A percentile compares a stretch with the other conserved stretches of the same genome.
phyloP scores from a whole-genome alignment of 2,329 filamentous ascomycete species.

The Stylonectria norvegica region DNA sequence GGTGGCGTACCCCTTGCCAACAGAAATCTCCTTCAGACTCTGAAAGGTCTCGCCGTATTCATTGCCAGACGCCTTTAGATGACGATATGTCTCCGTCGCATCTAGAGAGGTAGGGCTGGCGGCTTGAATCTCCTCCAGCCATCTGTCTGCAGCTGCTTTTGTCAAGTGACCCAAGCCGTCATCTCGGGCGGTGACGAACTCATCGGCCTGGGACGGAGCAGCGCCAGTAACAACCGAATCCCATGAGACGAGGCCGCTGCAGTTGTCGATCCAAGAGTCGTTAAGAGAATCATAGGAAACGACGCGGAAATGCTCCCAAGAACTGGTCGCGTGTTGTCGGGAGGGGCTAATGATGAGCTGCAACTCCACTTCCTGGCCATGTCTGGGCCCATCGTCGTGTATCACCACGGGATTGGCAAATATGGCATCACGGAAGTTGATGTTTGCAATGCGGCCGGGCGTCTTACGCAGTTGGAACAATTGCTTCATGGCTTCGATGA shows the following conservation, averaged over 20 bases:
- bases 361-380: slow-evolving; percentile 3
- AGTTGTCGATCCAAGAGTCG: background rate
- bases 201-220: background rate
- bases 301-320: slow-evolving; percentile 5
- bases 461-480: slow-evolving; percentile 2
- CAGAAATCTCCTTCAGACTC: slow-evolving; percentile 1
- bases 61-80: background rate
- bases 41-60: slow-evolving; percentile 2
- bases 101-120: background rate
- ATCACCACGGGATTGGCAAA: slow-evolving; percentile 9
- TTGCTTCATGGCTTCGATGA: slow-evolving; percentile 11
- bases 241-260: background rate
- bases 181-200: background rate
- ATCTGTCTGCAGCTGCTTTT: background rate
- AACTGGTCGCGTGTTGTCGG: slow-evolving; percentile 4
- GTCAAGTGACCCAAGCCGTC: background rate
- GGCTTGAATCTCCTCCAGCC: background rate
- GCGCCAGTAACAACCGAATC: background rate
- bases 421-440: slow-evolving; percentile 6
- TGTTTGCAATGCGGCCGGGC: background rate
- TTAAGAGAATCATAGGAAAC: background rate
- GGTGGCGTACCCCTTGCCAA: slow-evolving; percentile 1
- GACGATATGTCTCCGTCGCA: background rate
- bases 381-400: slow-evolving; percentile 3
- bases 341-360: slow-evolving; percentile 6